Percentiles rank a stretch among this genome's conserved stretches.
These are phyloP conservation scores for Capsicum rhomboideum DNA, from an alignment of 257 asterid genomes.

Conservation along the genomic window DNA sequence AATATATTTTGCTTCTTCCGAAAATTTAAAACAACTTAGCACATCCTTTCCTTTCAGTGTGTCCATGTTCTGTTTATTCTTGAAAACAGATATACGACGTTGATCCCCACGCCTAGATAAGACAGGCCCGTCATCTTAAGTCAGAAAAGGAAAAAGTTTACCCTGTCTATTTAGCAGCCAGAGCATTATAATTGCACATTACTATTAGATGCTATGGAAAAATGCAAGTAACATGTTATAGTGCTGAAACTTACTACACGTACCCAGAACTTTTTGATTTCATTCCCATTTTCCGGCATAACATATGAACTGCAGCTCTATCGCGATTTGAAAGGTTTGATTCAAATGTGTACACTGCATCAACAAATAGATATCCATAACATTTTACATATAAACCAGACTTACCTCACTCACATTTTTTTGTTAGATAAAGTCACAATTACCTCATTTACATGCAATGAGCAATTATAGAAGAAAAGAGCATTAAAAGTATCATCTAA, in stretches of 20 bases:
- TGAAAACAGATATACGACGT: conserved; percentile 56
- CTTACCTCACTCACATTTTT: not conserved
- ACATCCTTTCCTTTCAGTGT: conserved; percentile 26
- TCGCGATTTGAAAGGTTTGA: conserved; percentile 35
- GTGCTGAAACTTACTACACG: conserved; percentile 7
- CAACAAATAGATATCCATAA: conserved; percentile 4
- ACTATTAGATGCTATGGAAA: not conserved
- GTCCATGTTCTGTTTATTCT: conserved; percentile 23
- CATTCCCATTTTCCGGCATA: conserved; percentile 61
- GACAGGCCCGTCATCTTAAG: conserved; percentile 1
- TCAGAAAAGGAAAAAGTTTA: not conserved
- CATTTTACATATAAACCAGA: not conserved
- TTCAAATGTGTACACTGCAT: conserved; percentile 62
- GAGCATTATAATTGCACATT: not conserved
- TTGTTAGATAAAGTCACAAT: not conserved
- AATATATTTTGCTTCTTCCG: conserved; percentile 47
- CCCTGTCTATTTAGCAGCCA: not conserved
- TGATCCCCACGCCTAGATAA: conserved; percentile 46
- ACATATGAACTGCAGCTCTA: conserved; percentile 58
- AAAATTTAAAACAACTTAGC: conserved; percentile 45
- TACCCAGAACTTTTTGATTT: conserved; percentile 75
- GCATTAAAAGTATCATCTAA: not conserved
- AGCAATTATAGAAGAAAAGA: not conserved
- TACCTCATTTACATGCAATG: not conserved
- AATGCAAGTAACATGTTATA: not conserved